phyloP scores from a whole-genome alignment of 2,329 filamentous ascomycete species.

The Madurella fahalii region DNA sequence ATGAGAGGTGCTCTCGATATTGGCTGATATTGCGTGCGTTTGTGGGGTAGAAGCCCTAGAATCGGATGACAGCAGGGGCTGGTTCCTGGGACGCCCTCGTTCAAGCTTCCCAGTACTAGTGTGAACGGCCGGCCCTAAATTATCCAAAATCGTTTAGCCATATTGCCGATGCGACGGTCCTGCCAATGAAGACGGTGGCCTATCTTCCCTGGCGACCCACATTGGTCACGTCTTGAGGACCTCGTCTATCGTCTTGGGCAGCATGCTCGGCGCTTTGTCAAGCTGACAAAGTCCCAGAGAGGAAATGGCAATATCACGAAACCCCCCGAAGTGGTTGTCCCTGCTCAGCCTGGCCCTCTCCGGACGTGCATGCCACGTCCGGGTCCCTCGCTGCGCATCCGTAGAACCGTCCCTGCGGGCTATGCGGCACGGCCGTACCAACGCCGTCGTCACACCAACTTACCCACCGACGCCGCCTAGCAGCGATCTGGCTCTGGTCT shows the following conservation, averaged over 20 bases:
- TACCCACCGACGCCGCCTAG: background rate
- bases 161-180: constrained; percentile 25
- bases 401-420: constrained; percentile 13
- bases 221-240: constrained; percentile 9
- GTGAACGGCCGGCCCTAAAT: constrained; percentile 13
- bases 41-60: constrained; percentile 24
- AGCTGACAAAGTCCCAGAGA: constrained; percentile 27
- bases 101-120: background rate
- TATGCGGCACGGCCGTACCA: constrained; percentile 11
- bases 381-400: constrained; percentile 10
- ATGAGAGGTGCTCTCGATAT: constrained; percentile 17
- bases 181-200: constrained; percentile 12
- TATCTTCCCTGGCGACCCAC: constrained; percentile 16
- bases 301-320: constrained; percentile 19
- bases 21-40: constrained; percentile 27
- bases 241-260: constrained; percentile 13
- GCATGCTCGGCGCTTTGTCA: constrained; percentile 26
- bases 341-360: background rate
- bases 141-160: constrained; percentile 27
- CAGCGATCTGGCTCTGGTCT: background rate
- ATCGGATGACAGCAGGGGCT: constrained; percentile 9
- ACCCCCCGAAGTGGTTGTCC: constrained; percentile 21
- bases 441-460: constrained; percentile 3
- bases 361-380: constrained; percentile 10
- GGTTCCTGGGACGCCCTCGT: constrained; percentile 11